Base-by-base conservation (phyloP, 495 filamentous ascomycete species). In the Articulospora tetracladia region DNA sequence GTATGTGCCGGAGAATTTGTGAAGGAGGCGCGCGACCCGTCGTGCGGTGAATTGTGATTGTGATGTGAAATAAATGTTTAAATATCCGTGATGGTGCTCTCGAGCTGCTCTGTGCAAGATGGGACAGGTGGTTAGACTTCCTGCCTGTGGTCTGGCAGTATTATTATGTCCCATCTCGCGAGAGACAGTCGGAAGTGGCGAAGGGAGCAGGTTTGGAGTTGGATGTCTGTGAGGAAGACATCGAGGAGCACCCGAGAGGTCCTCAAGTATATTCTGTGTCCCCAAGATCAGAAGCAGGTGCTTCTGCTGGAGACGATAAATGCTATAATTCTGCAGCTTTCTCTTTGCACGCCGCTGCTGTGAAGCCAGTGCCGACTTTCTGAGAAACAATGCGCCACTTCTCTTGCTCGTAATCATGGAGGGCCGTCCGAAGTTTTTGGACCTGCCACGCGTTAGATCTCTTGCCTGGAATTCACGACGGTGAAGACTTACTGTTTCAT, bases 341-440 rank as follows among this genome's bases (percentile, higher is more conserved):
- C 67, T 93, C 89, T 67, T 86, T 86, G 76, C 92, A 97, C 19
- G 91, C 91, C 34, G 83, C 83, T 12, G 92, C 87, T 11, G 90
- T 92, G 68, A 93, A 92, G 15, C 92, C 90, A 57, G 82, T 86
- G 32, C 92, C 92, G 65, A 97, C 85, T 72, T 95, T 96, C 66
- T 85, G 86, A 65, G 92, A 85, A 52, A 97, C 84, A 67, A 92
- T 86, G 53, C 89, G 83, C 92, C 92, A 97, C 62, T 89, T 87
- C 68, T 96, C 91, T 70, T 89, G 86, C 68, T 96, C 90, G 74
- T 96, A 96, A 65, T 94, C 90, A 67, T 89, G 81, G 62, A 95
- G 82, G 19, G 92, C 92, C 48, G 80, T 85, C 44, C 84, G 85
- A 62, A 97, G 85, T 65, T 87, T 86, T 72, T 86, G 80, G 49